Evolutionary conservation across 306 rosid genomes (phyloP).

Genomic region (Acacia confusa): DNA sequence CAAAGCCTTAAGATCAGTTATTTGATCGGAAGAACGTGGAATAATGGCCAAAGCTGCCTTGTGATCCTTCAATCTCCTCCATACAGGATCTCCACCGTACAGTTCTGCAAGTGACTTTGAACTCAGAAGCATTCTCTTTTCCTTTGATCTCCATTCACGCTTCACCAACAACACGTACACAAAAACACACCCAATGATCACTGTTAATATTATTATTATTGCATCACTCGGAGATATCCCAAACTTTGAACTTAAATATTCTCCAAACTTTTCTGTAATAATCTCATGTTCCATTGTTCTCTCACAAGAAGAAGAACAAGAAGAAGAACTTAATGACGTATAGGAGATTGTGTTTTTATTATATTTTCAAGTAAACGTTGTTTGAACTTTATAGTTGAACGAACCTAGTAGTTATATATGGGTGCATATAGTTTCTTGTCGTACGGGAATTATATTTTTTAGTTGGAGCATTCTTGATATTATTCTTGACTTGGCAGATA

Average conservation of each 20-base stretch:
- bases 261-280: background rate
- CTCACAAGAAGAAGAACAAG: background rate
- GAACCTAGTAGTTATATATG: background rate
- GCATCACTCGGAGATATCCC: slow-evolving; percentile 30
- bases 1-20: background rate
- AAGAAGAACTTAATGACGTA: background rate
- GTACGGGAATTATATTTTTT: background rate
- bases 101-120: slow-evolving; percentile 48
- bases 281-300: background rate
- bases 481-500: background rate
- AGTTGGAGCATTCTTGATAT: background rate
- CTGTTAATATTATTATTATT: background rate
- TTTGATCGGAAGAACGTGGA: background rate
- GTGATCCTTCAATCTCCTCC: slow-evolving; percentile 44
- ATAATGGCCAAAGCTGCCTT: slow-evolving; percentile 32
- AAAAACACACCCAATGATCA: slow-evolving; percentile 22
- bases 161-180: slow-evolving; percentile 9
- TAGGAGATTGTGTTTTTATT: background rate
- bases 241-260: background rate
- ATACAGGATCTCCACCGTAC: slow-evolving; percentile 48
- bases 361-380: background rate
- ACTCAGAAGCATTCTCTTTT: slow-evolving; percentile 10
- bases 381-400: background rate
- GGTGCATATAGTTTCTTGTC: background rate
- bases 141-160: background rate